These are phyloP conservation scores for Coniferiporia weirii DNA, from an alignment of 1,284 basidiomycete genomes.

Conservation along the genomic window DNA sequence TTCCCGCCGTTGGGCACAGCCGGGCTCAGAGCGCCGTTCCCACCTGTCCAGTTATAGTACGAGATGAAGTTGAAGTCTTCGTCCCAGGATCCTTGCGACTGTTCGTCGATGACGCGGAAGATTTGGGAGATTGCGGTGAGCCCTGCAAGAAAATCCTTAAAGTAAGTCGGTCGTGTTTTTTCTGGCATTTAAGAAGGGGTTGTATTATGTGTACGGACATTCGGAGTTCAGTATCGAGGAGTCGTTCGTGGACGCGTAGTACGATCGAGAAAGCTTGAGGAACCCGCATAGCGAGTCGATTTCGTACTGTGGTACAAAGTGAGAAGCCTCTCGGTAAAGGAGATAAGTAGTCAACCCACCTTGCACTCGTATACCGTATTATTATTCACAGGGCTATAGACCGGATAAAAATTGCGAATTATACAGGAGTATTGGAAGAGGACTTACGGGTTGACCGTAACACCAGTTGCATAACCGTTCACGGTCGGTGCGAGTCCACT, in stretches of 20 bases:
- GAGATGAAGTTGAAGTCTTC: constrained; percentile 65
- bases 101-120: constrained; percentile 69
- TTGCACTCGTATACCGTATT: constrained; percentile 75
- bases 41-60: constrained; percentile 77
- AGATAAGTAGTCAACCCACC: constrained; percentile 29
- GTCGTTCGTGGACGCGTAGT: constrained; percentile 66
- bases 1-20: constrained; percentile 47
- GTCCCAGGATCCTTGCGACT: constrained; percentile 69
- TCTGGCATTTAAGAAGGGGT: background rate
- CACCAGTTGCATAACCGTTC: constrained; percentile 61
- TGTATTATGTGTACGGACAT: constrained; percentile 37
- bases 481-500: constrained; percentile 56
- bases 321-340: background rate
- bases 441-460: constrained; percentile 65
- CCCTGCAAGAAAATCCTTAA: constrained; percentile 51
- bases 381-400: constrained; percentile 55
- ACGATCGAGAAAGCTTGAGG: constrained; percentile 68
- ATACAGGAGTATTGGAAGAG: background rate
- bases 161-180: too few relatives aligned
- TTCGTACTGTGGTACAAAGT: constrained; percentile 48
- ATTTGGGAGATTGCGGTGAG: constrained; percentile 63
- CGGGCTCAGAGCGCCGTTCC: constrained; percentile 55
- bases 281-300: constrained; percentile 72
- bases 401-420: constrained; percentile 1
- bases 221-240: constrained; percentile 64